Evolutionary conservation across 805 yeast species (phyloP).

Genomic region (Naumovozyma baii): DNA sequence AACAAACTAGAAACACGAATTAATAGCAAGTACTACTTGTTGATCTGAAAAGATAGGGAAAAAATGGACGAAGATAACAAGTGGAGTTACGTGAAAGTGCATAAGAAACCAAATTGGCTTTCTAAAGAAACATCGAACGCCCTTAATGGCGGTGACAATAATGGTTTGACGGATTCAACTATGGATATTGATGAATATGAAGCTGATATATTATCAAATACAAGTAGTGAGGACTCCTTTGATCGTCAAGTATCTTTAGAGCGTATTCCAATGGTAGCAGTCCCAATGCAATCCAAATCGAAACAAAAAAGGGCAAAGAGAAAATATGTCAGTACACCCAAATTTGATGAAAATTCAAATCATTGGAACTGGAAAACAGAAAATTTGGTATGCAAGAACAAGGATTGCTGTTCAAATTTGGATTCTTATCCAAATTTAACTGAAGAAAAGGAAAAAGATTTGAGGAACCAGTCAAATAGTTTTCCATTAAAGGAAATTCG

Average conservation of each 20-base stretch:
- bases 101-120: background rate
- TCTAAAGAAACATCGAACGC: background rate
- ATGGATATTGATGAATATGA: conserved; percentile 6
- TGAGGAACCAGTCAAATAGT: too few species aligned
- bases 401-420: too few species aligned
- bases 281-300: background rate
- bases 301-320: background rate
- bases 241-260: too few species aligned
- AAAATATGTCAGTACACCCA: background rate
- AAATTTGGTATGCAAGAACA: too few species aligned
- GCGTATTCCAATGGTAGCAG: too few species aligned
- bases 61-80: background rate
- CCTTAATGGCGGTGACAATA: background rate
- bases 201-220: conserved; percentile 16
- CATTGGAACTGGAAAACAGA: background rate
- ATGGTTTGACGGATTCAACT: background rate
- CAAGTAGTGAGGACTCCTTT: conserved; percentile 13
- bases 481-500: too few species aligned
- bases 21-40: background rate
- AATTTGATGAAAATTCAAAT: too few species aligned
- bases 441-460: too few species aligned
- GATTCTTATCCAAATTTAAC: too few species aligned
- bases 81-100: background rate
- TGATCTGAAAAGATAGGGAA: background rate
- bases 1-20: too few species aligned